phyloP scores from a whole-genome alignment of 768 basidiomycete species.

The Mrakia blollopis region DNA sequence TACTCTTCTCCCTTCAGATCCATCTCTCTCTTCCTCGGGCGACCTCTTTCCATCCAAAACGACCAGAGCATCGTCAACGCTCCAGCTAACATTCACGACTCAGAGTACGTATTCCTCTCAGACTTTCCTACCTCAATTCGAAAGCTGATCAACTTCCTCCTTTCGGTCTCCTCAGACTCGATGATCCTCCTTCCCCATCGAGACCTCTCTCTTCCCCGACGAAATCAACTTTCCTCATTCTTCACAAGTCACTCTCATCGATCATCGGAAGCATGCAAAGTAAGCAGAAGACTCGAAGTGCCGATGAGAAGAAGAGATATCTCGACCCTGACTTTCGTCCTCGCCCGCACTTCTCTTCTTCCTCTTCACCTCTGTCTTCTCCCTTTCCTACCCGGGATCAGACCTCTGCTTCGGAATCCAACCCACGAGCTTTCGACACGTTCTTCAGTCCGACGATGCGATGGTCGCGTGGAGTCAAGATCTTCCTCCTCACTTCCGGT shows the following conservation, averaged over 20 bases:
- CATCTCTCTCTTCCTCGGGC: conserved; percentile 36
- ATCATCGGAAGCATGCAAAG: conserved; percentile 35
- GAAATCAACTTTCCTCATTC: conserved; percentile 35
- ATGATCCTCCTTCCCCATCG: background rate
- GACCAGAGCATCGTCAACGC: conserved; percentile 30
- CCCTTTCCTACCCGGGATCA: background rate
- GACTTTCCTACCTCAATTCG: no score
- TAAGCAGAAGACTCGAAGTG: background rate
- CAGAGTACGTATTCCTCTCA: no score
- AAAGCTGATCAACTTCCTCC: background rate
- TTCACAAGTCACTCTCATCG: conserved; percentile 33
- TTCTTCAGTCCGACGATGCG: conserved; percentile 33
- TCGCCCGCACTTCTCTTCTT: no score
- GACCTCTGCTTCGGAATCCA: conserved; percentile 32
- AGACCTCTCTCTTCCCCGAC: conserved; percentile 32
- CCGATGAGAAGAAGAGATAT: background rate
- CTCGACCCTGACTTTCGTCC: background rate
- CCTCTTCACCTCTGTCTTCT: conserved; percentile 7
- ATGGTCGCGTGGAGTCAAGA: conserved; percentile 30
- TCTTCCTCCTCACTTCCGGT: conserved; percentile 36
- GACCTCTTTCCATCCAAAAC: conserved; percentile 36
- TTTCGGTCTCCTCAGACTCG: background rate
- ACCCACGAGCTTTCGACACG: conserved; percentile 31
- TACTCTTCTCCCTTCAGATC: conserved; percentile 20
- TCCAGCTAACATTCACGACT: conserved; percentile 35